Percentiles rank a stretch among this genome's conserved stretches.
Conservation (phyloP, 495 filamentous ascomycete species). For the Bryoglossum gracile region DNA sequence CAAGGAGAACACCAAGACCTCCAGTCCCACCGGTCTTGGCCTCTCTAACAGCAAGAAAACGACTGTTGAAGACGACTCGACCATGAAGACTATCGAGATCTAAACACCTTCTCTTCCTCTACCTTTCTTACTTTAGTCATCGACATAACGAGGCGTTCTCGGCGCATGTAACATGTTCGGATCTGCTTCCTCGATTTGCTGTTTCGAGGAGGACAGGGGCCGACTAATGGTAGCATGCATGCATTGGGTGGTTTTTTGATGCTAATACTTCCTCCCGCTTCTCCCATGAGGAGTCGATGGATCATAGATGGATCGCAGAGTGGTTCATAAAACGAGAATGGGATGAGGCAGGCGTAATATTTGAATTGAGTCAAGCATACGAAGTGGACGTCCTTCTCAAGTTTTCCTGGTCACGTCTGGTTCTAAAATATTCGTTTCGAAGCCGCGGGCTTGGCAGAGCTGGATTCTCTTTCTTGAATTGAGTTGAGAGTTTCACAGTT, state of each 20-base stretch:
- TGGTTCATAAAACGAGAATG: background rate
- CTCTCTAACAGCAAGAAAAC: constrained; percentile 25
- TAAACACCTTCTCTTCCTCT: constrained; percentile 22
- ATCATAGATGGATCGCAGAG: too few species aligned
- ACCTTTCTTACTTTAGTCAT: constrained; percentile 10
- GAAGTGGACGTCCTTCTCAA: constrained; percentile 15
- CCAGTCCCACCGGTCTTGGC: constrained; percentile 23
- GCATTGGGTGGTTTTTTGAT: constrained; percentile 20
- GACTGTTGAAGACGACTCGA: constrained; percentile 34
- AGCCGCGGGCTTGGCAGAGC: constrained; percentile 17
- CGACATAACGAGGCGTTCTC: constrained; percentile 18
- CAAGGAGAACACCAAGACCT: constrained; percentile 22
- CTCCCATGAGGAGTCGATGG: too few species aligned
- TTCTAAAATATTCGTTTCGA: constrained; percentile 4
- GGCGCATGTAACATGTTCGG: constrained; percentile 14
- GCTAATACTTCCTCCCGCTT: background rate
- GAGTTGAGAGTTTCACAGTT: too few species aligned
- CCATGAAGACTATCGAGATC: constrained; percentile 55
- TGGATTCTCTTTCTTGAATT: constrained; percentile 3
- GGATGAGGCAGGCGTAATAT: constrained; percentile 18
- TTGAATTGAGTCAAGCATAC: constrained; percentile 7
- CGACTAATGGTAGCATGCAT: constrained; percentile 19
- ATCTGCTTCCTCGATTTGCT: constrained; percentile 5
- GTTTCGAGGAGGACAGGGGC: too few species aligned
- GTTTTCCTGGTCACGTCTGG: too few species aligned